These are phyloP conservation scores for Kurtzmaniella fragi DNA, from an alignment of 805 yeast species.

Conservation along the genomic window DNA sequence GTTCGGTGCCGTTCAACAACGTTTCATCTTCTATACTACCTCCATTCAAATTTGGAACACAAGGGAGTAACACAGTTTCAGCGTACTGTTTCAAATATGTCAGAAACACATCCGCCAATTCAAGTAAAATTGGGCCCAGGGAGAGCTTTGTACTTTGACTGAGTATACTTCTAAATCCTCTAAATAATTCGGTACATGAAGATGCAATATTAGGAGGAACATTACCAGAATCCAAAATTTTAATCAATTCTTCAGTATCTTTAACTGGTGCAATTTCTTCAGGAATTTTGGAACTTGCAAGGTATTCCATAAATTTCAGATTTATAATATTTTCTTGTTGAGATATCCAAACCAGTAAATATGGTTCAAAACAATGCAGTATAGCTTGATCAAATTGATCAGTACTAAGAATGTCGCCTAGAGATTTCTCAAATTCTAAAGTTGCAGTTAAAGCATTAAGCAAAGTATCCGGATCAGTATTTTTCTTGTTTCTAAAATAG, in stretches of 20 bases:
- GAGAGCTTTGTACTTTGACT: slow-evolving; percentile 50
- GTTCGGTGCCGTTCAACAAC: slow-evolving; percentile 43
- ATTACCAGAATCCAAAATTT: slow-evolving; percentile 39
- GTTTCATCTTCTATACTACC: slow-evolving; percentile 24
- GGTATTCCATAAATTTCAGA: slow-evolving; percentile 59
- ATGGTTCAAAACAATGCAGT: slow-evolving; percentile 75
- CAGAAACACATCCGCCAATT: slow-evolving; percentile 55
- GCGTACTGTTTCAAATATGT: slow-evolving; percentile 54
- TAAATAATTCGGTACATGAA: slow-evolving; percentile 83
- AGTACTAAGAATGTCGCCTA: slow-evolving; percentile 59
- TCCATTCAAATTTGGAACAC: slow-evolving; percentile 37
- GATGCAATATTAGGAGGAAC: slow-evolving; percentile 62
- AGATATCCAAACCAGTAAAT: slow-evolving; percentile 76
- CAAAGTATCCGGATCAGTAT: slow-evolving; percentile 47
- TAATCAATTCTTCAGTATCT: slow-evolving; percentile 22
- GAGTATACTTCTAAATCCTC: slow-evolving; percentile 66
- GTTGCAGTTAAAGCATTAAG: slow-evolving; percentile 70
- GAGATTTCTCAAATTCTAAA: slow-evolving; percentile 73
- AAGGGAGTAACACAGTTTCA: slow-evolving; percentile 26
- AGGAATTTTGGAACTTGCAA: slow-evolving; percentile 53
- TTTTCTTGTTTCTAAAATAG: slow-evolving; percentile 16
- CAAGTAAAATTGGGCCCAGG: slow-evolving; percentile 43
- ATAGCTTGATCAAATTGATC: slow-evolving; percentile 43
- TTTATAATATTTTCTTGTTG: slow-evolving; percentile 70
- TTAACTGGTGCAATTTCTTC: slow-evolving; percentile 21